Conservation (phyloP, 306 rosid genomes). For the Lupinus albus region DNA sequence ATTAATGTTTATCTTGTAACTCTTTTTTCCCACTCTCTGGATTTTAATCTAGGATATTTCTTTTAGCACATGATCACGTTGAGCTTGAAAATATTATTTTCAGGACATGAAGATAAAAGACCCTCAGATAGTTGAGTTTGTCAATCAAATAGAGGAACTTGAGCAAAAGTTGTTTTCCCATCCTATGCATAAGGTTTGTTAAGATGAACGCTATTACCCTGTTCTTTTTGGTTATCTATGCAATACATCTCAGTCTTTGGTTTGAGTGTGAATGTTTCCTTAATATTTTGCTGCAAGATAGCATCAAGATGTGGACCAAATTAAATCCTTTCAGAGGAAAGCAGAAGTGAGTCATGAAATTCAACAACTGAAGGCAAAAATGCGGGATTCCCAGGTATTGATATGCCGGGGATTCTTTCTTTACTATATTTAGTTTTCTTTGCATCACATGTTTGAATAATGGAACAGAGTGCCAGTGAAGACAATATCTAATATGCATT, state of each 20-base stretch:
- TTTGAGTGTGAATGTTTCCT: slow-evolving; percentile 36
- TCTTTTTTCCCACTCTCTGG: slow-evolving; percentile 29
- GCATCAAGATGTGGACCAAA: slow-evolving; percentile 84
- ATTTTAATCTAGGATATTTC: slow-evolving; percentile 8
- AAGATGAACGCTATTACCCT: slow-evolving; percentile 26
- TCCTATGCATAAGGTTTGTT: slow-evolving; percentile 86
- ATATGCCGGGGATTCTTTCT: slow-evolving; percentile 19
- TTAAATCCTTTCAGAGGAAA: slow-evolving; percentile 87
- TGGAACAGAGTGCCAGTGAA: slow-evolving; percentile 23
- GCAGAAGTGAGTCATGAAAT: slow-evolving; percentile 96
- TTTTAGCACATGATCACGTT: slow-evolving; percentile 12
- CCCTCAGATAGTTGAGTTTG: slow-evolving; percentile 73
- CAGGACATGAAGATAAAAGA: slow-evolving; percentile 93
- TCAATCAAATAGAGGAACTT: slow-evolving; percentile 77
- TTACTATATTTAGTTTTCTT: slow-evolving; percentile 26
- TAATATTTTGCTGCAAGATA: slow-evolving; percentile 41
- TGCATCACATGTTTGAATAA: slow-evolving; percentile 6
- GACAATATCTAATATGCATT: slow-evolving; percentile 11
- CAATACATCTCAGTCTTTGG: slow-evolving; percentile 16
- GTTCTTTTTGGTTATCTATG: slow-evolving; percentile 36
- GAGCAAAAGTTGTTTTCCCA: slow-evolving; percentile 77
- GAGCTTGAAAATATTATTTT: slow-evolving; percentile 26
- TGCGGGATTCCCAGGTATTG: slow-evolving; percentile 96
- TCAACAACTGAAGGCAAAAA: slow-evolving; percentile 85
- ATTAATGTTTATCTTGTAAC: neutral